Conservation (phyloP, 2,329 filamentous ascomycete species). For the Aspergillus aculeatus region DNA sequence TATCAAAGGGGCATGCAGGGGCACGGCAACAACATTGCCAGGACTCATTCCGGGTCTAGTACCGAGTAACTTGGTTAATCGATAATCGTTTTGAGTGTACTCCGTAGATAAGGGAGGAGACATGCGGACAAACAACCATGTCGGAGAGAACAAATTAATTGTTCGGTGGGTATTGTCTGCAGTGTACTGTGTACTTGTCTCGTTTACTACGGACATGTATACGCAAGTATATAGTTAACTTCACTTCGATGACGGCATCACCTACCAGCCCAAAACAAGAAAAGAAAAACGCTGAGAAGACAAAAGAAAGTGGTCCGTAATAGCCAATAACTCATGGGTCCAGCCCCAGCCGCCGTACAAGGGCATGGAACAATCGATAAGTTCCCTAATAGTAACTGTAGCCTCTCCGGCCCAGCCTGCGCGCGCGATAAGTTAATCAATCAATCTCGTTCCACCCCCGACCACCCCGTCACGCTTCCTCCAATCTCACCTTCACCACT, state of each 20-base stretch:
- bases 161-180: background rate
- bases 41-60: constrained; percentile 11
- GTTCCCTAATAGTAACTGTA: background rate
- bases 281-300: background rate
- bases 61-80: background rate
- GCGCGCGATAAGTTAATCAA: background rate
- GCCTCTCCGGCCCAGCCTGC: background rate
- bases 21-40: constrained; percentile 11
- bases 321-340: background rate
- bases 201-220: too few species aligned
- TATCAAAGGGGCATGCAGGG: constrained; percentile 11
- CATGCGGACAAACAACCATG: background rate
- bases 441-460: background rate
- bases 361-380: background rate
- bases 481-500: background rate
- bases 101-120: background rate
- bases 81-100: too few species aligned
- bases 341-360: background rate
- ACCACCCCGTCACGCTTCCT: background rate
- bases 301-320: background rate
- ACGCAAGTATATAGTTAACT: background rate
- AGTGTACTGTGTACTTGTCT: too few species aligned
- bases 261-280: background rate
- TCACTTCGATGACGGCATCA: background rate
- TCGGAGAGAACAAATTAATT: background rate